Conservation (phyloP, 495 filamentous ascomycete species). For the Glarea lozoyensis region DNA sequence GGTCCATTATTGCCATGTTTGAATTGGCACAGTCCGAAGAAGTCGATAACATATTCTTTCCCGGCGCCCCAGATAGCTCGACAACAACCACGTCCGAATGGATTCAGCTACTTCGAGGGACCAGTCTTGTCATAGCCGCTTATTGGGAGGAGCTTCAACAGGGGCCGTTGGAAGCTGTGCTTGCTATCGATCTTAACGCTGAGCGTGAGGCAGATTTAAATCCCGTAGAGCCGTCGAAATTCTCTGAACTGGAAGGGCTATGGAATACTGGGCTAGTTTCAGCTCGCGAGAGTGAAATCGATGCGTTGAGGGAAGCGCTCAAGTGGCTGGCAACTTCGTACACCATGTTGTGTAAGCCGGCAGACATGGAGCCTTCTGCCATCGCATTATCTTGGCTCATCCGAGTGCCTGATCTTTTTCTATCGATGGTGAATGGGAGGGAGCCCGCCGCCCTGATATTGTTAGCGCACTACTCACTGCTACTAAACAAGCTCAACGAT, state of each 20-base stretch:
- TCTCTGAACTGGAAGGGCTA: not conserved
- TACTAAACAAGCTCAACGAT: constrained; percentile 37
- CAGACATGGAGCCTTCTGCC: too few relatives aligned
- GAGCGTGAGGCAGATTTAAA: not conserved
- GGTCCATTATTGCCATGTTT: constrained; percentile 1
- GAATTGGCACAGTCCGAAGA: constrained; percentile 3
- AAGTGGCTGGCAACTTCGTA: not conserved
- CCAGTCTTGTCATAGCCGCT: not conserved
- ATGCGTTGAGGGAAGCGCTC: not conserved
- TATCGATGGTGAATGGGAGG: constrained; percentile 30
- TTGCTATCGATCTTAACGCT: not conserved
- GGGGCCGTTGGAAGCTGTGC: not conserved
- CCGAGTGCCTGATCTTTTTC: constrained; percentile 30
- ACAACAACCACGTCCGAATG: constrained; percentile 1
- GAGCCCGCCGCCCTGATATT: constrained; percentile 39
- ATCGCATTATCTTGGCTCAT: constrained; percentile 41
- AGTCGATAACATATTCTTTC: constrained; percentile 3
- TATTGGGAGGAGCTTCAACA: not conserved
- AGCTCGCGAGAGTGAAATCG: not conserved
- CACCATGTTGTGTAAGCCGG: too few relatives aligned
- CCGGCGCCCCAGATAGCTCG: not conserved
- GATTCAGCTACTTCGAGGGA: constrained; percentile 4
- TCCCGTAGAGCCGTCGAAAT: not conserved
- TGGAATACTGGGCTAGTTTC: not conserved
- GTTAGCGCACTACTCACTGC: constrained; percentile 41